Evolutionary conservation across 805 yeast species (phyloP).

Genomic region (Wickerhamiella cacticola): DNA sequence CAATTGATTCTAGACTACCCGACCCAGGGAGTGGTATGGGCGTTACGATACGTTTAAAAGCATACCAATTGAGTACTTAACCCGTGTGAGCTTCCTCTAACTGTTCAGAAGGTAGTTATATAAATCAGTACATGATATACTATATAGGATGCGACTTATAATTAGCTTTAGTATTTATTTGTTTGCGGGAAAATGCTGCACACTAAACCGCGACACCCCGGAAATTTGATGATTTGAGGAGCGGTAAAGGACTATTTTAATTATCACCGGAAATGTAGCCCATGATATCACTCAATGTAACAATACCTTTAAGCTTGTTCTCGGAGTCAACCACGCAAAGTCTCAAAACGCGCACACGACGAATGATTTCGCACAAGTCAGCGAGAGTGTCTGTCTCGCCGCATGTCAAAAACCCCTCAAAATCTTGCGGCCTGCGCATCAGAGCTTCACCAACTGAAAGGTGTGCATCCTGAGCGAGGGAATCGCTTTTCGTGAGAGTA

Average conservation of each 20-base stretch:
- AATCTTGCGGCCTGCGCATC: slow-evolving; percentile 86
- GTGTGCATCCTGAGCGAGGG: slow-evolving; percentile 79
- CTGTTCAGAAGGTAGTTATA: no score
- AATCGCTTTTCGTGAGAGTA: slow-evolving; percentile 76
- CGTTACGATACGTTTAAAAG: no score
- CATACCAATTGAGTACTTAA: no score
- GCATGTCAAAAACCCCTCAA: slow-evolving; percentile 96
- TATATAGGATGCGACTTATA: no score
- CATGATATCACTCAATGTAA: slow-evolving; percentile 83
- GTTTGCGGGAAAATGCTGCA: no score
- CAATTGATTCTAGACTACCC: no score
- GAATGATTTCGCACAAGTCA: slow-evolving; percentile 83
- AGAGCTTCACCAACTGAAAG: slow-evolving; percentile 92
- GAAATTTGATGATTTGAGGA: background rate
- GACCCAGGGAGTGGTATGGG: no score
- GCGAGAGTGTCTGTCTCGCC: slow-evolving; percentile 74
- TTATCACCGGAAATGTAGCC: slow-evolving; percentile 34
- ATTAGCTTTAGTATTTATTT: no score
- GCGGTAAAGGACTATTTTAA: background rate
- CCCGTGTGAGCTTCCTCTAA: no score
- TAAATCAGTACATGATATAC: no score
- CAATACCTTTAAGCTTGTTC: slow-evolving; percentile 67
- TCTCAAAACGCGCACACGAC: slow-evolving; percentile 83
- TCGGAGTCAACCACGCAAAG: slow-evolving; percentile 82
- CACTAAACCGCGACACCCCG: no score